Evolutionary conservation across 73 alveolate genomes (phyloP), one percentile per base, ranked within the genome.

Genomic region (Tetrahymena elliotti): DNA sequence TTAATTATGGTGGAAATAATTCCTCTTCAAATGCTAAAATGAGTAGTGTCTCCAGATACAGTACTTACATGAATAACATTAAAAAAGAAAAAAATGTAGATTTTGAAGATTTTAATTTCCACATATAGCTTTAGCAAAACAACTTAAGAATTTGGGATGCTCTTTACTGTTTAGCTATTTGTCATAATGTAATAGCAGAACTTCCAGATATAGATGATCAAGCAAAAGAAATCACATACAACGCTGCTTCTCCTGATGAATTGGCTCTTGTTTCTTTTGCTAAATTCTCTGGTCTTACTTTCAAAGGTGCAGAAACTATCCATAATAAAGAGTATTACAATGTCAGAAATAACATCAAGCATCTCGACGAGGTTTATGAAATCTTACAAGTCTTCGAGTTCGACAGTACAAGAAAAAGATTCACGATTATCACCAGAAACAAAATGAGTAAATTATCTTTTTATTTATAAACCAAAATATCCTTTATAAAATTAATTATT

Each of bases 241-340:
- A 98, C 84, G 99, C 99, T 11, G 96, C 99, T 94, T 97, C 98
- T 40, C 99, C 99, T 82, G 99, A 97, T 54, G 99, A 99, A 97
- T 98, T 99, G 38, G 99, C 99, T 24, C 97, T 99, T 39, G 99
- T 99, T 11, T 94, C 94, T 54, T 99, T 98, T 5, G 99, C 99
- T 0, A 98, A 95, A 95, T 96, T 94, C 54, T 93, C 97, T 18
- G 96, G 95, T 9, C 93, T 84, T 83, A 41, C 93, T 93, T 97
- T 97, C 93, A 97, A 93, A 37, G 93, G 97, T 93, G 52, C 83
- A 37, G 95, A 96, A 84, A 92, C 95, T 96, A 40, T 96, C 94
- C 93, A 95, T 53, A 94, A 92, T 96, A 97, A 83, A 96, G 93
- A 54, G 33, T 68, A 68, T 24, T 68, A 68, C 34, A 68, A 68